A percentile compares a stretch with the other conserved stretches of the same genome.
phyloP scores from a whole-genome alignment of 2,329 filamentous ascomycete genomes.

The Aspergillus fumigatus region DNA sequence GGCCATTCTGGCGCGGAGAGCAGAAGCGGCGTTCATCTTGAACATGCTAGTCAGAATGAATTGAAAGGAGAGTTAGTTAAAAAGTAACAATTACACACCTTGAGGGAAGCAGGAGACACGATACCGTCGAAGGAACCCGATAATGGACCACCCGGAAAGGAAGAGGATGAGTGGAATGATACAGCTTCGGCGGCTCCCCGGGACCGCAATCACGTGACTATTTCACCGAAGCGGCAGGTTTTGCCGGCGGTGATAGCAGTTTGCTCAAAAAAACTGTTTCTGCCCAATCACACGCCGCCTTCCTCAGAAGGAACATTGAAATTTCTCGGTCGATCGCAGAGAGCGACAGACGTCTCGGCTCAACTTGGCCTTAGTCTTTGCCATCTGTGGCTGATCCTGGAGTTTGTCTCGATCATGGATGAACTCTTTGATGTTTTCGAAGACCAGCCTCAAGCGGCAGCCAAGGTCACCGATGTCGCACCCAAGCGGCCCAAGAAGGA shows the following conservation, averaged over 20 bases:
- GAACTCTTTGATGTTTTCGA: conserved; percentile 82
- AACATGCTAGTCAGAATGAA: conserved; percentile 37
- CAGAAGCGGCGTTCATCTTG: conserved; percentile 73
- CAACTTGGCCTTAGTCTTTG: conserved; percentile 10
- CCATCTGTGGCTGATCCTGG: conserved; percentile 11
- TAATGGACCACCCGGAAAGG: conserved; percentile 15
- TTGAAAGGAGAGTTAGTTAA: conserved; percentile 11
- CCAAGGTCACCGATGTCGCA: conserved; percentile 25
- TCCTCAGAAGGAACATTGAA: conserved; percentile 25
- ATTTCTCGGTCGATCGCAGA: conserved; percentile 27
- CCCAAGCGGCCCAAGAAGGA: conserved; percentile 48
- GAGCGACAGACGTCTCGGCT: conserved; percentile 8
- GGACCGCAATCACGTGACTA: conserved; percentile 11
- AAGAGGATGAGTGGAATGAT: conserved; percentile 18
- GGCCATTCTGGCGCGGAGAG: conserved; percentile 59
- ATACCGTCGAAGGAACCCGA: conserved; percentile 11
- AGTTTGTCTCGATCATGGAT: conserved; percentile 53
- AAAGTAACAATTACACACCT: conserved; percentile 23
- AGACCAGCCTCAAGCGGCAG: conserved; percentile 52
- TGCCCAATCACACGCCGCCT: conserved; percentile 22
- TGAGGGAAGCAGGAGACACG: conserved; percentile 23
- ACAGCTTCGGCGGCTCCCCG: conserved; percentile 8
- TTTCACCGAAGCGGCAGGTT: conserved; percentile 11
- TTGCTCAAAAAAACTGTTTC: not conserved
- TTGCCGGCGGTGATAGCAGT: conserved; percentile 11